These are phyloP conservation scores for Sherardia arvensis DNA, from an alignment of 257 asterid species.

Conservation along the genomic window DNA sequence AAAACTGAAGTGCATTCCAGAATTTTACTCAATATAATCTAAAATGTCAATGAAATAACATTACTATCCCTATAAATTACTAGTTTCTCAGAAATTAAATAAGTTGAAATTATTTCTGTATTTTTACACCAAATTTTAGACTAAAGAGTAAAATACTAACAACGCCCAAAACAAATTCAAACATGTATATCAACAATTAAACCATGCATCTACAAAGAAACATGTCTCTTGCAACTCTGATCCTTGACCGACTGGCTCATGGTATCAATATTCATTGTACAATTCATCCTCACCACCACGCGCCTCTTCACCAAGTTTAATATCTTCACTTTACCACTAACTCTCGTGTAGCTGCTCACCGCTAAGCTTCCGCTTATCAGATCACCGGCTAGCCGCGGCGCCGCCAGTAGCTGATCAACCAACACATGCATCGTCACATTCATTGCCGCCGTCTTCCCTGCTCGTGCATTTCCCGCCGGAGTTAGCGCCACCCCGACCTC, in stretches of 20 bases:
- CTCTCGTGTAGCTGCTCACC: conserved; percentile 18
- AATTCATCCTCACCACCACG: conserved; percentile 28
- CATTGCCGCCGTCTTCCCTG: conserved; percentile 20
- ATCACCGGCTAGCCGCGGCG: conserved; percentile 19
- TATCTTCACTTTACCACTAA: conserved; percentile 39
- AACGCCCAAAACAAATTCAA: too few relatives aligned
- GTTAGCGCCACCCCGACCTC: conserved; percentile 24
- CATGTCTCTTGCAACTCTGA: conserved; percentile 19
- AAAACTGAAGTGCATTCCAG: too few relatives aligned
- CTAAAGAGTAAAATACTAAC: too few relatives aligned
- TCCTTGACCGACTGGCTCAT: conserved; percentile 19
- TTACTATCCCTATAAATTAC: too few relatives aligned
- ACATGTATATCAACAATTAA: not conserved
- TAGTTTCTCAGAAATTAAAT: too few relatives aligned
- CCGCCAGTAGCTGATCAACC: conserved; percentile 21
- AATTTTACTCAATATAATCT: too few relatives aligned
- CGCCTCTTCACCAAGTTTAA: conserved; percentile 20
- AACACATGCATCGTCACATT: conserved; percentile 21
- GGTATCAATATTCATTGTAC: conserved; percentile 31
- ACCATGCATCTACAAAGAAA: conserved; percentile 12
- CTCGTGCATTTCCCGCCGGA: conserved; percentile 25
- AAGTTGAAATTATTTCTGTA: too few relatives aligned
- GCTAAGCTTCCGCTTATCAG: conserved; percentile 14
- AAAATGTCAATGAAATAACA: too few relatives aligned
- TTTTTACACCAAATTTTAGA: too few relatives aligned